Evolutionary conservation across 768 basidiomycete genomes (phyloP).

Genomic region (Pluteus cervinus): DNA sequence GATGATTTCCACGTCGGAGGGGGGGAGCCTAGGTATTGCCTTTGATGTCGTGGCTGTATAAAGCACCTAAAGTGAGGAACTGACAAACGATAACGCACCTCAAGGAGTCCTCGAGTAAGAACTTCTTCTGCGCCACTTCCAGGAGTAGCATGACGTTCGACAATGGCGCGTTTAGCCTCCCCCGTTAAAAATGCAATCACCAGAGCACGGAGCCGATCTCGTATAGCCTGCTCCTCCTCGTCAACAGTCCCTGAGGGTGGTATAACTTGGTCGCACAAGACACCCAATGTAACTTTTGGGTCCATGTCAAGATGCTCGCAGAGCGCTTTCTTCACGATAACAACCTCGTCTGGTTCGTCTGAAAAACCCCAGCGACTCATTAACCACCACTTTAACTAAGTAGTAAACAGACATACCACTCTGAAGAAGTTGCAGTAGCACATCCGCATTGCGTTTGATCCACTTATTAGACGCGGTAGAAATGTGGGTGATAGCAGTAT

Average conservation of each 20-base stretch:
- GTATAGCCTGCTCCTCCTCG: slow-evolving; percentile 51
- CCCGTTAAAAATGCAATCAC: slow-evolving; percentile 55
- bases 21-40: slow-evolving; percentile 43
- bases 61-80: too few relatives aligned
- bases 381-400: background rate
- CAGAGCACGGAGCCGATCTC: slow-evolving; percentile 50
- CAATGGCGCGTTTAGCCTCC: slow-evolving; percentile 42
- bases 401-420: slow-evolving; percentile 44
- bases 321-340: slow-evolving; percentile 53
- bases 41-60: too few relatives aligned
- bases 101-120: slow-evolving; percentile 40
- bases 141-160: slow-evolving; percentile 36
- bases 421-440: slow-evolving; percentile 68
- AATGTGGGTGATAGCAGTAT: slow-evolving; percentile 47
- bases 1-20: slow-evolving; percentile 37
- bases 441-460: slow-evolving; percentile 70
- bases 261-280: slow-evolving; percentile 63
- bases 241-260: slow-evolving; percentile 45
- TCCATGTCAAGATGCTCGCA: slow-evolving; percentile 61
- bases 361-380: slow-evolving; percentile 6
- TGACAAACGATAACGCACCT: slow-evolving; percentile 41
- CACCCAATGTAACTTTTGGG: slow-evolving; percentile 51
- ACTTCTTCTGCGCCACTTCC: slow-evolving; percentile 41
- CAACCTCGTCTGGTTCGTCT: slow-evolving; percentile 67
- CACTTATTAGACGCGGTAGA: slow-evolving; percentile 45